Conservation (phyloP, 2,329 filamentous ascomycete genomes). For the Monilinia laxa region DNA sequence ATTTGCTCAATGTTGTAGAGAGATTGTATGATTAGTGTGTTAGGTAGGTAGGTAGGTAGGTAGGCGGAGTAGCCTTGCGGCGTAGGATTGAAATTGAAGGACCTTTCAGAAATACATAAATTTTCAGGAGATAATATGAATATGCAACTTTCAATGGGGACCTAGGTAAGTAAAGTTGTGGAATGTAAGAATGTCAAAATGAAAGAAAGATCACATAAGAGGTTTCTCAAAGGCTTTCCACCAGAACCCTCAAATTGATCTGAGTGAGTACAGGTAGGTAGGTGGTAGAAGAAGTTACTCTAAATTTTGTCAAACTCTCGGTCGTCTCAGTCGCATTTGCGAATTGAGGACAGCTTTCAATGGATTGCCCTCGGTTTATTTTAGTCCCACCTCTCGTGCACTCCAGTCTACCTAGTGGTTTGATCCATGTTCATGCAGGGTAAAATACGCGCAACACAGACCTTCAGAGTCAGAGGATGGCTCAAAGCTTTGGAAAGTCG, state of each 20-base stretch:
- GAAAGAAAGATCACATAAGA: constrained; percentile 3
- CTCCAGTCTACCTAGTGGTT: neutral
- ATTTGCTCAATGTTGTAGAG: constrained; percentile 18
- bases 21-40: neutral
- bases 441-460: constrained; percentile 17
- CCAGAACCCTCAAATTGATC: neutral
- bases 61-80: constrained; percentile 12
- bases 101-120: constrained; percentile 20
- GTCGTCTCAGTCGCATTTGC: constrained; percentile 15
- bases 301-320: too few species aligned
- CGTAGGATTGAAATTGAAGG: neutral
- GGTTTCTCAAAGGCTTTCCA: neutral
- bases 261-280: neutral
- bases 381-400: neutral
- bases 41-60: too few species aligned
- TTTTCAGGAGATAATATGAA: neutral
- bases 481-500: constrained; percentile 5
- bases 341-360: constrained; percentile 24
- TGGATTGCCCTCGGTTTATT: constrained; percentile 4
- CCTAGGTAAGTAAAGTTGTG: neutral
- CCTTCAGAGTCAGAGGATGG: neutral
- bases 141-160: neutral
- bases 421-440: constrained; percentile 17
- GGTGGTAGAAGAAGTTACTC: too few species aligned
- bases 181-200: neutral